These are phyloP conservation scores for Daedalea quercina DNA, from an alignment of 768 basidiomycete genomes.

Conservation along the genomic window DNA sequence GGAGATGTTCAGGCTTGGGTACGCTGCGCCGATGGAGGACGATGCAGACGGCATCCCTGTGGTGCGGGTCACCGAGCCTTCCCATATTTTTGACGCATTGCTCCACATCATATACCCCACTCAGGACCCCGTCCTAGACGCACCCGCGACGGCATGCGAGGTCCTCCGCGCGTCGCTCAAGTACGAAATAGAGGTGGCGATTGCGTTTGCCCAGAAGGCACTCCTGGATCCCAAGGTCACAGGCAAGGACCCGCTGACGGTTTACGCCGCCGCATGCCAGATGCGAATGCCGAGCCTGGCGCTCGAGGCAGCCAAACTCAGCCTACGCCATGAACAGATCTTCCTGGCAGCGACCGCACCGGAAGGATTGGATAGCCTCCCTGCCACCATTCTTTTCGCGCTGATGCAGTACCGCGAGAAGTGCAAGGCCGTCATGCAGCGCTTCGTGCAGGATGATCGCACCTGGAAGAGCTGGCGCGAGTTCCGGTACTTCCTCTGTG, in stretches of 20 bases:
- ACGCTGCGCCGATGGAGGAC: conserved; percentile 11
- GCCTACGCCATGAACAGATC: background rate
- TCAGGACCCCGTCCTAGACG: conserved; percentile 1
- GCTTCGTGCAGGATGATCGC: no score
- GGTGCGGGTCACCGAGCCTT: background rate
- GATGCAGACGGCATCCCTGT: no score
- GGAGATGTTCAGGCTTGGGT: conserved; percentile 39
- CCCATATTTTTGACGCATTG: conserved; percentile 3
- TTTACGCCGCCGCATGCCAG: background rate
- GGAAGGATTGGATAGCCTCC: background rate
- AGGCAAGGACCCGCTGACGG: background rate
- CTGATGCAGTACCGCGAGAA: background rate
- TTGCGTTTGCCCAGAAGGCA: background rate
- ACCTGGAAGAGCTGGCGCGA: no score
- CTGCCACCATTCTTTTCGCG: background rate
- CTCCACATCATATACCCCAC: conserved; percentile 15
- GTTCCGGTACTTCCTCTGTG: no score
- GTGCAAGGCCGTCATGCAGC: conserved; percentile 30
- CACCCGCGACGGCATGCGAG: background rate
- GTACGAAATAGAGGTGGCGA: background rate
- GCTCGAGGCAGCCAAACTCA: background rate
- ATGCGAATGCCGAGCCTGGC: background rate
- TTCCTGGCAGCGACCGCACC: background rate
- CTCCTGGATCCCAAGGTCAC: background rate
- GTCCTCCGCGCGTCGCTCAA: background rate